Conservation (phyloP, 2,329 filamentous ascomycete genomes). For the Colletotrichum higginsianum region DNA sequence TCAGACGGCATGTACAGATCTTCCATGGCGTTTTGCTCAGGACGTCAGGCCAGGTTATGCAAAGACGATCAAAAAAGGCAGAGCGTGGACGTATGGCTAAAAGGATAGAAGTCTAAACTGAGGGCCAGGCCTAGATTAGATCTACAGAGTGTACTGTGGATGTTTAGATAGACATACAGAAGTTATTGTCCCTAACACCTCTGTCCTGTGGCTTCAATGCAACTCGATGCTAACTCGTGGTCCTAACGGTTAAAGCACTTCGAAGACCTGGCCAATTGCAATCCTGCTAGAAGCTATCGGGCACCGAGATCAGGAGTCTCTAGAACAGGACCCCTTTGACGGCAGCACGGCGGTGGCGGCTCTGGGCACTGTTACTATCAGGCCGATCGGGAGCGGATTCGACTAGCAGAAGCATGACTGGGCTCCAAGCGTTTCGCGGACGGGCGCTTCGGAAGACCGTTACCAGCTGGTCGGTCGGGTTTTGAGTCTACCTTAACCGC, state of each 20-base stretch:
- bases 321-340: background rate
- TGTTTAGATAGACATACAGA: background rate
- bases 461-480: too few relatives aligned
- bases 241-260: background rate
- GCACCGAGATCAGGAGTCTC: background rate
- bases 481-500: too few relatives aligned
- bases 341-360: background rate
- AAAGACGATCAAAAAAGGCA: background rate
- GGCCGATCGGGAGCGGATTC: background rate
- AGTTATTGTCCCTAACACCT: background rate
- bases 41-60: background rate
- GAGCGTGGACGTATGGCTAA: conserved; percentile 4
- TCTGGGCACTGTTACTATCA: background rate
- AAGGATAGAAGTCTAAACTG: too few relatives aligned
- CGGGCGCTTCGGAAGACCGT: too few relatives aligned
- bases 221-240: conserved; percentile 1
- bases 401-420: too few relatives aligned
- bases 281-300: background rate
- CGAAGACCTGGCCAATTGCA: background rate
- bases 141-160: background rate
- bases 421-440: too few relatives aligned
- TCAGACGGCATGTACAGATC: conserved; percentile 8
- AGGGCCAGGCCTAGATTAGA: background rate
- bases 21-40: conserved; percentile 5
- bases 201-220: background rate